A percentile compares a stretch with the other conserved stretches of the same genome.
These are phyloP conservation scores for Rhizopus sp. DNA, from an alignment of 371 early-diverging fungal species.

Conservation along the genomic window DNA sequence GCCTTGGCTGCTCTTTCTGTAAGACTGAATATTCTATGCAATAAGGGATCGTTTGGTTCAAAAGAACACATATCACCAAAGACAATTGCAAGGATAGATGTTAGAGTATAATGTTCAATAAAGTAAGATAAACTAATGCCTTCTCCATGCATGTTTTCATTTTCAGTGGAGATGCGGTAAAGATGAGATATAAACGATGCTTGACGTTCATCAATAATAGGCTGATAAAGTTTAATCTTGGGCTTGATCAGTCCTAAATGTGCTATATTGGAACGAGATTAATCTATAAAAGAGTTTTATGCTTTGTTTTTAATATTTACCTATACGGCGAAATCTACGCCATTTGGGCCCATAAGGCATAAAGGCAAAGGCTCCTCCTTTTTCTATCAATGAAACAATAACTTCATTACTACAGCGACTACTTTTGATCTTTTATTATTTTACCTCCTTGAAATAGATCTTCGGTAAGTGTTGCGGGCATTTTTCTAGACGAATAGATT, in stretches of 20 bases:
- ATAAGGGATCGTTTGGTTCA: constrained; percentile 34
- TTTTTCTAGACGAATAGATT: constrained; percentile 47
- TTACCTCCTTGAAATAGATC: constrained; percentile 45
- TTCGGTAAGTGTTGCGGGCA: constrained; percentile 36
- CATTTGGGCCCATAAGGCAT: constrained; percentile 46
- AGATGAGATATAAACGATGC: constrained; percentile 19
- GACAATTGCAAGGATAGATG: constrained; percentile 40
- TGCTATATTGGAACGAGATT: constrained; percentile 19
- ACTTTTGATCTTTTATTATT: background rate
- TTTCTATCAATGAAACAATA: constrained; percentile 18
- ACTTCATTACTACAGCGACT: background rate
- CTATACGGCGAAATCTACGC: constrained; percentile 44
- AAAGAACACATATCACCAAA: constrained; percentile 42
- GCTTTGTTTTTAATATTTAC: constrained; percentile 20
- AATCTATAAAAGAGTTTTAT: background rate
- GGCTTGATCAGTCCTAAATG: constrained; percentile 35
- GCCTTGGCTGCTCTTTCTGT: constrained; percentile 36
- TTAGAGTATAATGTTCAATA: constrained; percentile 50
- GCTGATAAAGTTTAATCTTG: constrained; percentile 44
- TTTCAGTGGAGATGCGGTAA: constrained; percentile 10
- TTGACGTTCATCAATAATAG: constrained; percentile 36
- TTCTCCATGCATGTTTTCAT: background rate
- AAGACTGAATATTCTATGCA: constrained; percentile 41
- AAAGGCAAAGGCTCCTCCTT: constrained; percentile 52
- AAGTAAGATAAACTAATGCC: constrained; percentile 19